phyloP scores from a whole-genome alignment of 495 filamentous ascomycete genomes.

The Aspergillus funiculosus region DNA sequence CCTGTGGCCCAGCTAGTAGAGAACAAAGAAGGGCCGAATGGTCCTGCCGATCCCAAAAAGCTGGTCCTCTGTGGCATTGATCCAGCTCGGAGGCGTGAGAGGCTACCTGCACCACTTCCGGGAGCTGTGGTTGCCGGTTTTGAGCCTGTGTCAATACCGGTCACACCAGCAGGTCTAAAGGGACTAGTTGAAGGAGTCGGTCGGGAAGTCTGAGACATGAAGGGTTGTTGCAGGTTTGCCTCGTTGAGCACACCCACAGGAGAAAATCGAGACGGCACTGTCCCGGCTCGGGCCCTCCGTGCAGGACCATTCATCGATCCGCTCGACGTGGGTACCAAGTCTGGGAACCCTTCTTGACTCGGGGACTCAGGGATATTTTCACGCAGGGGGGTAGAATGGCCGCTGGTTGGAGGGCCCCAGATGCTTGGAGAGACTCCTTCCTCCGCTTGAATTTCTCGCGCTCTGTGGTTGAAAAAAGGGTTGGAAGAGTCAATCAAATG shows the following conservation, averaged over 20 bases:
- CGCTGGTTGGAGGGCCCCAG: constrained; percentile 94
- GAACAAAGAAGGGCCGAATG: constrained; percentile 86
- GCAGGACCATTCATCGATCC: constrained; percentile 52
- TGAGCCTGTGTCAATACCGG: constrained; percentile 55
- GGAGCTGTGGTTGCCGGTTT: constrained; percentile 40
- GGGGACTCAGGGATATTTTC: constrained; percentile 96
- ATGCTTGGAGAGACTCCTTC: constrained; percentile 82
- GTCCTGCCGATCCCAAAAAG: constrained; percentile 54
- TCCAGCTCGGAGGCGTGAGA: constrained; percentile 86
- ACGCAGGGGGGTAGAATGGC: constrained; percentile 89
- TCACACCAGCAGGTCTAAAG: constrained; percentile 72
- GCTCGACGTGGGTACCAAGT: constrained; percentile 66
- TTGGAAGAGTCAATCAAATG: constrained; percentile 13
- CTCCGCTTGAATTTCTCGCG: constrained; percentile 94
- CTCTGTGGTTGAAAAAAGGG: constrained; percentile 50
- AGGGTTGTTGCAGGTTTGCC: constrained; percentile 54
- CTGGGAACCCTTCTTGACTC: constrained; percentile 92
- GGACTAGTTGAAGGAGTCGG: constrained; percentile 89
- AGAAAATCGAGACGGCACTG: constrained; percentile 90
- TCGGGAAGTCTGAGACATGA: constrained; percentile 75
- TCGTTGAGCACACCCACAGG: constrained; percentile 59
- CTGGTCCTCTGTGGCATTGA: constrained; percentile 89
- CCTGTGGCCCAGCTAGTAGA: constrained; percentile 74
- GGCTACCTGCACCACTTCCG: constrained; percentile 57
- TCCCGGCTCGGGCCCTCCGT: constrained; percentile 81